These are phyloP conservation scores for Umbelopsis ramanniana DNA, from an alignment of 192 early-diverging fungal genomes.

Conservation along the genomic window DNA sequence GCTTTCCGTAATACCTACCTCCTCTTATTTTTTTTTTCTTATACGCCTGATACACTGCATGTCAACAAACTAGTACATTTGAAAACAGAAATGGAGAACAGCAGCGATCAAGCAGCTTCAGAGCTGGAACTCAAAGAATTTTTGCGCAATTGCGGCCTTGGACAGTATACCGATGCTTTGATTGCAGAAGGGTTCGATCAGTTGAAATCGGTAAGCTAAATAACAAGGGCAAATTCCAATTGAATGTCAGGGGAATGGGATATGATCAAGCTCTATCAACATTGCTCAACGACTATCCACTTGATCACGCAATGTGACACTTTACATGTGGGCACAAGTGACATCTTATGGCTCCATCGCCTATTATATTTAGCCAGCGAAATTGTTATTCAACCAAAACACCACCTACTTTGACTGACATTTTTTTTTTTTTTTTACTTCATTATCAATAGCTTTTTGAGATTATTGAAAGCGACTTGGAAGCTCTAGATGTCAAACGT, in stretches of 20 bases:
- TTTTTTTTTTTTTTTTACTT: background rate
- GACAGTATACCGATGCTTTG: conserved; percentile 10
- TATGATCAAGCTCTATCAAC: background rate
- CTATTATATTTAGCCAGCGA: background rate
- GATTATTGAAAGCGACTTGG: conserved; percentile 42
- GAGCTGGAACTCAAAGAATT: conserved; percentile 8
- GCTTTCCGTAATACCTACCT: background rate
- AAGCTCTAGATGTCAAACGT: conserved; percentile 39
- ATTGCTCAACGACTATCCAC: background rate
- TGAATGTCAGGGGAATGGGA: no score
- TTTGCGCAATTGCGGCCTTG: background rate
- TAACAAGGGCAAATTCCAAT: background rate
- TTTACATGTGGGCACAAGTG: no score
- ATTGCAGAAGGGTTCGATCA: conserved; percentile 22
- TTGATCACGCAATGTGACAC: no score
- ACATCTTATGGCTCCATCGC: no score
- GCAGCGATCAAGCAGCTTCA: conserved; percentile 9
- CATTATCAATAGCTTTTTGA: conserved; percentile 43
- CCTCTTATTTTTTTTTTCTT: background rate
- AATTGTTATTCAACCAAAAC: background rate
- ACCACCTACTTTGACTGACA: background rate
- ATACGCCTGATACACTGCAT: conserved; percentile 1
- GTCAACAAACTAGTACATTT: background rate
- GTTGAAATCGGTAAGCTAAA: conserved; percentile 9
- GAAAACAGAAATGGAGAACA: background rate